Evolutionary conservation across 805 yeast genomes (phyloP), one percentile per base, ranked within the genome.

Genomic region (Kluyveromyces nonfermentans): DNA sequence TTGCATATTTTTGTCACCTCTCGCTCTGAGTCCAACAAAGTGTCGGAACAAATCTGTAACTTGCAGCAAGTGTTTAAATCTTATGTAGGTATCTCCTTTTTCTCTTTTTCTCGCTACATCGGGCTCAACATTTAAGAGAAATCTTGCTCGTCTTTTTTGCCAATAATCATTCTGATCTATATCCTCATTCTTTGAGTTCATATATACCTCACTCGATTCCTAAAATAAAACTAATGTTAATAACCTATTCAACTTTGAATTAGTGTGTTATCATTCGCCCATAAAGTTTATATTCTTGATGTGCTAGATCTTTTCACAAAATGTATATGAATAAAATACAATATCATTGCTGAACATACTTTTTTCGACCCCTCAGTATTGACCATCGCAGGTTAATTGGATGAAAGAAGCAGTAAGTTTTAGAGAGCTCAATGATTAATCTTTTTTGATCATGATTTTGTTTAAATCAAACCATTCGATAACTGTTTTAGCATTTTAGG

Each of bases 11-110:
- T 82, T 79, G 58, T 88, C 96, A 57, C 82, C 82, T 42, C 86
- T 75, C 10, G 95, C 85, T 50, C 82, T 78, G 36, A 84, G 72
- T 51, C 87, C 85, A 48, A 89, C 85, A 62, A 89, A 89, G 59
- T 88, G 89, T 34, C 94, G 79, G 62, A 89, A 89, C 45, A 90
- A 69, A 50, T 85, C 95, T 0, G 96, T 87, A 34, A 89, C 69
- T 1, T 88, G 83, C 40, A 90, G 68, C 35, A 89, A 68, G 62
- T 89, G 85, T 59, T 78, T 80, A 71, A 86, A 86, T 47, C 97
- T 72, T 52, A 73, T 78, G 21, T 87, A 80, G 0, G 94, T 75
- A 53, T 82, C 93, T 53, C 77, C 85, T 37, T 68, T 73, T 50
- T 72, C 74, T 50, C 70, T 72, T 30, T 67, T 68, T 42, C 73